Base-by-base conservation (phyloP, 179 eudicot genomes). In the Nepenthes alata region DNA sequence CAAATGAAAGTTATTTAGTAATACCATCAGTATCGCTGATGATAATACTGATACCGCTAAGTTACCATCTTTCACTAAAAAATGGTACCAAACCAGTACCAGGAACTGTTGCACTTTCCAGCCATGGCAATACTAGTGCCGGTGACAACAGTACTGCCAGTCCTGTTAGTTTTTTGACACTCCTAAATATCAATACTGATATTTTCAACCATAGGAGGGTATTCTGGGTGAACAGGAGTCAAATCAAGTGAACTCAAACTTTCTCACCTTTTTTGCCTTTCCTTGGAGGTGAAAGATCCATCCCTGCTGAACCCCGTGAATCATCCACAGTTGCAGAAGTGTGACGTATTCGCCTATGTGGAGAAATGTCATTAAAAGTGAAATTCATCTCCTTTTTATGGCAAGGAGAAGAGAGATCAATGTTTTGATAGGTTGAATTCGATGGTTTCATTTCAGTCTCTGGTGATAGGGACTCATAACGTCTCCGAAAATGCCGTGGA, bases 251-350 rank as follows among this genome's bases (percentile, higher is more conserved):
- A 39, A 39, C 45, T 7, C 45, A 39, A 0, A 84, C 82, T 75
- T 72, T 86, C 37, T 72, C 77, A 47, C 60, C 68, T 39, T 68
- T 65, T 44, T 71, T 78, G 50, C 5, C 68, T 63, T 67, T 83
- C 70, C 89, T 78, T 11, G 79, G 91, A 44, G 95, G 96, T 69
- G 96, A 89, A 70, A 82, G 80, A 70, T 80, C 88, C 50, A 64
- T 57, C 44, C 57, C 69, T 37, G 54, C 63, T 37, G 71, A 62
- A 16, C 64, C 60, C 50, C n/a, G 44, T 53, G 57, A 53, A n/a
- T 14, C 34, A n/a, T 61, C 64, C 36, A 44, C 44, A 36, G 50
- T 37, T 41, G 65, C 35, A 59, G 73, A 74, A 45, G 59, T 12
- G 7, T 53, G 74, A 50, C 60, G 70, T 39, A 11, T 68, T 38